Percentiles rank a stretch among this genome's conserved stretches.
Conservation (phyloP, 2,329 filamentous ascomycete species). For the Diplocarpon rosae region DNA sequence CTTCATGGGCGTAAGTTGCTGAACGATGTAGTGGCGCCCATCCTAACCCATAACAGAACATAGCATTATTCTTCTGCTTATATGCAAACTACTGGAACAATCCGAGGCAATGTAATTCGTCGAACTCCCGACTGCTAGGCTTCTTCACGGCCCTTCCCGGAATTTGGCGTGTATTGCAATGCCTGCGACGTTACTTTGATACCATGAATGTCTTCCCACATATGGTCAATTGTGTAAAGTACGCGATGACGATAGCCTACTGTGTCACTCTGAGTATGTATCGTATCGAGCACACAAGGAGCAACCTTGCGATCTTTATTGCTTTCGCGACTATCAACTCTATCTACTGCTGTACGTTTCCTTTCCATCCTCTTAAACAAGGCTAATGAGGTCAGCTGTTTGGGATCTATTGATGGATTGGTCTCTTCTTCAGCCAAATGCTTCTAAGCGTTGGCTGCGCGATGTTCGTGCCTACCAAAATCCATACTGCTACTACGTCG, state of each 20-base stretch:
- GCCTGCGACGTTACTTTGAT: constrained; percentile 78
- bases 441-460: constrained; percentile 57
- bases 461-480: constrained; percentile 70
- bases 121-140: constrained; percentile 69
- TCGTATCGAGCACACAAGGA: constrained; percentile 52
- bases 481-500: constrained; percentile 73
- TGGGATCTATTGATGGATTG: constrained; percentile 98
- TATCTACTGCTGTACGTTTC: constrained; percentile 60
- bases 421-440: constrained; percentile 71
- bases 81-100: constrained; percentile 71
- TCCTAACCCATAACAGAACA: constrained; percentile 46
- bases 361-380: not conserved
- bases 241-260: constrained; percentile 70
- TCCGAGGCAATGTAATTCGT: constrained; percentile 72
- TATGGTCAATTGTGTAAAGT: constrained; percentile 86
- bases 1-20: constrained; percentile 60
- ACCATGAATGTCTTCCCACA: constrained; percentile 85
- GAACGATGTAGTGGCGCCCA: too few species aligned
- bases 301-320: constrained; percentile 62
- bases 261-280: constrained; percentile 74
- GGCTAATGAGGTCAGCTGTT: constrained; percentile 39
- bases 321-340: constrained; percentile 72
- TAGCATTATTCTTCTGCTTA: constrained; percentile 88
- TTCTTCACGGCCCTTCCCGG: constrained; percentile 77
- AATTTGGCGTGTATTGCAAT: constrained; percentile 86